phyloP scores from a whole-genome alignment of 139 green algal genomes.

The Nannochloris sp. region DNA sequence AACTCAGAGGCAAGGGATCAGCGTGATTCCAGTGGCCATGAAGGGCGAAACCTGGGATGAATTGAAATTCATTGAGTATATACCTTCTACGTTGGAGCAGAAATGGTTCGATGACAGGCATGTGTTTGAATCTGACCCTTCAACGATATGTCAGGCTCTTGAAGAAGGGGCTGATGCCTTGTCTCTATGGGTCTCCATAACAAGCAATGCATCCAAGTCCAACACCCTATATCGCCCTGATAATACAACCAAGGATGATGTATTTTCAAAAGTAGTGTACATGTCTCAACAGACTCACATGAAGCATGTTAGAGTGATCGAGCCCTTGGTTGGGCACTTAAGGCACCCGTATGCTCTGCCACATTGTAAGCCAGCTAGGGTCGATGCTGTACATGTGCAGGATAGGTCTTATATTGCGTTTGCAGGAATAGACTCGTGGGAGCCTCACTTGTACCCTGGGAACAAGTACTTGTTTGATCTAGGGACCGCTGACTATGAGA shows the following conservation, averaged over 20 bases:
- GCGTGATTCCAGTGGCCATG: background rate
- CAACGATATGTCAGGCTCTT: background rate
- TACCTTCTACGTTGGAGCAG: background rate
- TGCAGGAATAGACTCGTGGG: background rate
- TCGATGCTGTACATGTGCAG: constrained; percentile 1
- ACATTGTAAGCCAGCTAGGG: constrained; percentile 3
- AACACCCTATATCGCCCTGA: background rate
- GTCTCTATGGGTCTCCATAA: background rate
- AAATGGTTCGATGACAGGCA: background rate
- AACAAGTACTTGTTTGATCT: constrained; percentile 8
- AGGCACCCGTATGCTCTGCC: constrained; percentile 7
- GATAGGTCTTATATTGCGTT: constrained; percentile 7
- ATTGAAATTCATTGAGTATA: constrained; percentile 3
- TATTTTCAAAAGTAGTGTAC: background rate
- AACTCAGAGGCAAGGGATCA: background rate
- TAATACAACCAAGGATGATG: background rate
- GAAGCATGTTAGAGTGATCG: background rate
- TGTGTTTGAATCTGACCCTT: background rate
- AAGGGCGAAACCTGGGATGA: background rate
- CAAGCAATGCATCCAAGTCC: background rate
- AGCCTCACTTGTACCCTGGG: constrained; percentile 4
- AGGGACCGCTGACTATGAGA: constrained; percentile 5
- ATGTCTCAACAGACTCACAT: background rate
- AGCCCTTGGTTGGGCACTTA: constrained; percentile 7
- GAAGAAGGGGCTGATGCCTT: background rate